Conservation (phyloP, 2,329 filamentous ascomycete genomes). For the Fusarium poae region DNA sequence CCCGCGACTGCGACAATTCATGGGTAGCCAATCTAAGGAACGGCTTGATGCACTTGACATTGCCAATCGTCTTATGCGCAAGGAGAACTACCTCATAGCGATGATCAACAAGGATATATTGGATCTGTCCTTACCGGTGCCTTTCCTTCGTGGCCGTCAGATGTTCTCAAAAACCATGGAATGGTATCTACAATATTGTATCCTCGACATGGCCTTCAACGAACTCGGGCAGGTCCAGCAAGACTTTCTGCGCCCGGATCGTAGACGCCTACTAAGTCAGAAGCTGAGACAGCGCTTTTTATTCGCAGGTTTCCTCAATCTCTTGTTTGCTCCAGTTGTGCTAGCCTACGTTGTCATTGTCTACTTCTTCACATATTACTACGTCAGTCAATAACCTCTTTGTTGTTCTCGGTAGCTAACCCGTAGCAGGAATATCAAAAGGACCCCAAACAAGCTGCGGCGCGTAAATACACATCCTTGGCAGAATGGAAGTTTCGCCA, state of each 20-base stretch:
- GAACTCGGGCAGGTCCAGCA: conserved; percentile 87
- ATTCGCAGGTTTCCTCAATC: conserved; percentile 86
- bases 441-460: conserved; percentile 86
- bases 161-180: conserved; percentile 91
- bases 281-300: conserved; percentile 82
- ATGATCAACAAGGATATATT: conserved; percentile 97
- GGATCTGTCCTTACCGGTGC: conserved; percentile 86
- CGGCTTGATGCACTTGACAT: conserved; percentile 96
- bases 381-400: conserved; percentile 65
- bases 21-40: conserved; percentile 91
- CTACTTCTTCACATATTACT: conserved; percentile 96
- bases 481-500: conserved; percentile 99
- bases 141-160: conserved; percentile 82
- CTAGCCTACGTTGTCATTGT: conserved; percentile 88
- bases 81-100: conserved; percentile 96
- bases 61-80: conserved; percentile 94
- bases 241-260: conserved; percentile 85
- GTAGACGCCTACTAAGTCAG: conserved; percentile 81
- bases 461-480: conserved; percentile 87
- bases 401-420: conserved; percentile 9
- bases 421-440: conserved; percentile 85
- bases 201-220: conserved; percentile 95
- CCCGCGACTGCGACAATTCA: conserved; percentile 64
- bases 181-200: conserved; percentile 91
- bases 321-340: conserved; percentile 87